Evolutionary conservation across 1,284 basidiomycete genomes (phyloP).

Genomic region (Mrakiaceae sp.): DNA sequence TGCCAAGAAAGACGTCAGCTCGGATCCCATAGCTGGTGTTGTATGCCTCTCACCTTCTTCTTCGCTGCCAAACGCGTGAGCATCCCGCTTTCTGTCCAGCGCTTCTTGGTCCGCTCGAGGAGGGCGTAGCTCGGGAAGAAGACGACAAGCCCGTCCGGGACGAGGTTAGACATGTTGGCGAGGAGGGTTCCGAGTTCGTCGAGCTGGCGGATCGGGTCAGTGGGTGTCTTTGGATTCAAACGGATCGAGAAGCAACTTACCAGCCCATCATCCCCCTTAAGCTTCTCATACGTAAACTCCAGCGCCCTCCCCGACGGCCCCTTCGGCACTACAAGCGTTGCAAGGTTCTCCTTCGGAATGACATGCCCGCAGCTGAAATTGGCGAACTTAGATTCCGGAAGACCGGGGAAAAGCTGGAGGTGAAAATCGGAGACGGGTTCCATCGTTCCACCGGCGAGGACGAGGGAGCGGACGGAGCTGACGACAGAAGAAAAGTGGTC

Average conservation of each 20-base stretch:
- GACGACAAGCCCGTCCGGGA: slow-evolving; percentile 81
- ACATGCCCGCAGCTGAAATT: slow-evolving; percentile 89
- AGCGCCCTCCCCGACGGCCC: slow-evolving; percentile 67
- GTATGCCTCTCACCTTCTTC: slow-evolving; percentile 48
- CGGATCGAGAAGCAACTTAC: slow-evolving; percentile 37
- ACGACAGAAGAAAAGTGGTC: slow-evolving; percentile 75
- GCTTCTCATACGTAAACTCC: slow-evolving; percentile 68
- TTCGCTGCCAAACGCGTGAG: slow-evolving; percentile 53
- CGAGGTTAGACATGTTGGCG: slow-evolving; percentile 60
- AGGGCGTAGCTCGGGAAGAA: slow-evolving; percentile 82
- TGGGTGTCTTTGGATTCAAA: too few relatives aligned
- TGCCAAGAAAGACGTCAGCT: slow-evolving; percentile 27
- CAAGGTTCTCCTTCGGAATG: slow-evolving; percentile 68
- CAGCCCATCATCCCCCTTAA: slow-evolving; percentile 52
- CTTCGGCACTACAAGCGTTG: slow-evolving; percentile 61
- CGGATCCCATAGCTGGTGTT: too few relatives aligned
- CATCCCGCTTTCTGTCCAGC: slow-evolving; percentile 56
- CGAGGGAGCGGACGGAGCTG: slow-evolving; percentile 63
- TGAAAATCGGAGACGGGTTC: slow-evolving; percentile 87
- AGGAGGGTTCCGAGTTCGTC: slow-evolving; percentile 75
- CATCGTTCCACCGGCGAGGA: slow-evolving; percentile 95
- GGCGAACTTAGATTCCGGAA: slow-evolving; percentile 52
- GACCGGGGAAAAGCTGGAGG: slow-evolving; percentile 63
- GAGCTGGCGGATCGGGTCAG: slow-evolving; percentile 40
- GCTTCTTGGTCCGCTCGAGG: slow-evolving; percentile 52